Evolutionary conservation across 2,329 filamentous ascomycete genomes (phyloP), one percentile per base, ranked within the genome.

Genomic region (Aspergillus ochraceus): DNA sequence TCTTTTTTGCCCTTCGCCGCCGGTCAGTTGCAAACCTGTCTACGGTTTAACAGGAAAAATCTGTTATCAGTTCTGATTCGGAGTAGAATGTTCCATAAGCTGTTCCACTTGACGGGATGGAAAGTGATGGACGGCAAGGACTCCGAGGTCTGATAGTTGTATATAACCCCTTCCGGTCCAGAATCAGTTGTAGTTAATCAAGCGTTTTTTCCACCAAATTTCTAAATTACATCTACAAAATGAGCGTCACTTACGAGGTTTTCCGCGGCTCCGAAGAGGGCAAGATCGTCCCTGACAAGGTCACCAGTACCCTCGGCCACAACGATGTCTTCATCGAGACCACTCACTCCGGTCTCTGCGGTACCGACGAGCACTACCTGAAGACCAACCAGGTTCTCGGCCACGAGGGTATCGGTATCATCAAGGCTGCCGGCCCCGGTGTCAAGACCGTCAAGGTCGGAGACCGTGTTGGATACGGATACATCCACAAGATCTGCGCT

Each of bases 341-440:
- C 42, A 68, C 66, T 2, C 64, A 68, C 45, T 62, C 66, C 3
- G 66, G 68, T 36, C 56, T 70, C 51, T 70, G 67, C 53, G 66
- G 67, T 14, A 68, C 67, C 1, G 68, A 70, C 47, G 59, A 63
- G 54, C 66, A 65, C 52, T 70, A 58, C 54, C 54, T 54, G 51
- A 52, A 60, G 26, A 50, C 57, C 6, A 58, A 67, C 46, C 66
- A 69, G 45, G 70, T 61, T 1, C 76, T 85, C 39, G 83, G 83
- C 45, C 83, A 85, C 70, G 83, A 85, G 67, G 83, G 83, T 54
- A 78, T 79, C 45, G 83, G 83, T 50, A 66, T 82, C 9, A 77
- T 85, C 49, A 76, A 81, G 57, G 72, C 74, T 19, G 61, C 78
- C 26, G 83, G 83, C 2, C 76, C 80, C 6, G 69, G 68, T 10